Percentiles rank a stretch among this genome's conserved stretches.
Evolutionary conservation across 805 yeast genomes (phyloP).

Genomic region (Spathaspora sp.): DNA sequence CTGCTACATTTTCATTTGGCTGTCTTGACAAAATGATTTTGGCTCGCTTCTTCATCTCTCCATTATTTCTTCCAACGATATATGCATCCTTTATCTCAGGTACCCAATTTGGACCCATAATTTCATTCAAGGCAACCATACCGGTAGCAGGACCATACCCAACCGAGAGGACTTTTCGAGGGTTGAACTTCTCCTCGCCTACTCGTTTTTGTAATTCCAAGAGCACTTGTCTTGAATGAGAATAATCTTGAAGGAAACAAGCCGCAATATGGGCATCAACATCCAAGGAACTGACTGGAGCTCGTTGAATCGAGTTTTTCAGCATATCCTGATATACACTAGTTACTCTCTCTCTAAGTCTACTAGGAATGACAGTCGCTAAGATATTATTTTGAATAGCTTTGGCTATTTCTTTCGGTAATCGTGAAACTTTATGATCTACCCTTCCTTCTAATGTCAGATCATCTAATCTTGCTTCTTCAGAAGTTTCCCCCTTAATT

Average conservation of each 20-base stretch:
- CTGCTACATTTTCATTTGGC: conserved; percentile 36
- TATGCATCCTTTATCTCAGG: conserved; percentile 70
- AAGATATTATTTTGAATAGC: conserved; percentile 64
- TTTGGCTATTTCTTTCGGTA: conserved; percentile 57
- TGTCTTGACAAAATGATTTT: conserved; percentile 73
- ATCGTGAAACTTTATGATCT: conserved; percentile 45
- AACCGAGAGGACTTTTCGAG: conserved; percentile 67
- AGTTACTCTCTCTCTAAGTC: conserved; percentile 61
- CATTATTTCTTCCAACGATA: conserved; percentile 54
- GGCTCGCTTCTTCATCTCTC: conserved; percentile 77
- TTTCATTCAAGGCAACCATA: conserved; percentile 79
- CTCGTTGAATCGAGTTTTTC: conserved; percentile 51
- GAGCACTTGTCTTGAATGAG: conserved; percentile 62
- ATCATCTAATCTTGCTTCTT: conserved; percentile 55
- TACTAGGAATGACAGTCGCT: conserved; percentile 57
- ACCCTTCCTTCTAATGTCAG: conserved; percentile 55
- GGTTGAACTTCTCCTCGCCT: conserved; percentile 52
- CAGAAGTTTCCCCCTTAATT: conserved; percentile 40
- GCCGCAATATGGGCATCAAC: conserved; percentile 82
- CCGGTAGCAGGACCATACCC: conserved; percentile 95
- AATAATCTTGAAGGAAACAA: conserved; percentile 77
- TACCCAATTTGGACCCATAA: conserved; percentile 59
- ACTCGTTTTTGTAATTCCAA: conserved; percentile 57
- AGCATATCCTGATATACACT: conserved; percentile 48
- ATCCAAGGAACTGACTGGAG: conserved; percentile 41